Conservation (phyloP, 2,329 filamentous ascomycete species). For the Colletotrichum eremochloae region DNA sequence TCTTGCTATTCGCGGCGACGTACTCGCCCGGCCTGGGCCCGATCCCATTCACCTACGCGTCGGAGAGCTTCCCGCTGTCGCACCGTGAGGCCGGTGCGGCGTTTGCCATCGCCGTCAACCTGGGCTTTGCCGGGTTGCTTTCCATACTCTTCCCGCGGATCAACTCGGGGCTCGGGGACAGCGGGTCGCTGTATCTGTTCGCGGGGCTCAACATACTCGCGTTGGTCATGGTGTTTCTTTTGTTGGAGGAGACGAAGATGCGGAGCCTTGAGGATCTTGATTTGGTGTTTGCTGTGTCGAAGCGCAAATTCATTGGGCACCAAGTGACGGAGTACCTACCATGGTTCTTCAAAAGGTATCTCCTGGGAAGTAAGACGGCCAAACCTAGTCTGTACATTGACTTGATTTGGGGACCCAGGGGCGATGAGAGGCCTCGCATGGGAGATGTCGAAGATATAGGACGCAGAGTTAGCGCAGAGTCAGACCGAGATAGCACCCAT, state of each 20-base stretch:
- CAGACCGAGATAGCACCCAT: conserved; percentile 21
- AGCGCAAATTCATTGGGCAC: conserved; percentile 54
- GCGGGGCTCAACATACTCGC: conserved; percentile 61
- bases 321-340: conserved; percentile 53
- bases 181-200: conserved; percentile 60
- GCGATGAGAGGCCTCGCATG: not conserved
- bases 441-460: not conserved
- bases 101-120: conserved; percentile 62
- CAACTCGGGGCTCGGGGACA: conserved; percentile 46
- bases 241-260: conserved; percentile 59
- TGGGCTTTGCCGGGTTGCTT: conserved; percentile 61
- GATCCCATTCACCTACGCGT: conserved; percentile 64
- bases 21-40: conserved; percentile 60
- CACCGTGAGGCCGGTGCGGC: conserved; percentile 64
- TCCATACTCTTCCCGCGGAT: conserved; percentile 57
- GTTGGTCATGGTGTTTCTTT: conserved; percentile 59
- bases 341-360: conserved; percentile 50
- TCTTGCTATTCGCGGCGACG: conserved; percentile 57
- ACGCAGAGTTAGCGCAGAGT: conserved; percentile 19
- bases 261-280: conserved; percentile 57
- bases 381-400: conserved; percentile 53
- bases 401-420: conserved; percentile 48
- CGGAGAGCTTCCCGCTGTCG: conserved; percentile 63
- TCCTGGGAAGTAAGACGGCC: conserved; percentile 43
- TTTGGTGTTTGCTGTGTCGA: conserved; percentile 54